phyloP scores from a whole-genome alignment of 2,329 filamentous ascomycete species.

The Penicillium sp. region DNA sequence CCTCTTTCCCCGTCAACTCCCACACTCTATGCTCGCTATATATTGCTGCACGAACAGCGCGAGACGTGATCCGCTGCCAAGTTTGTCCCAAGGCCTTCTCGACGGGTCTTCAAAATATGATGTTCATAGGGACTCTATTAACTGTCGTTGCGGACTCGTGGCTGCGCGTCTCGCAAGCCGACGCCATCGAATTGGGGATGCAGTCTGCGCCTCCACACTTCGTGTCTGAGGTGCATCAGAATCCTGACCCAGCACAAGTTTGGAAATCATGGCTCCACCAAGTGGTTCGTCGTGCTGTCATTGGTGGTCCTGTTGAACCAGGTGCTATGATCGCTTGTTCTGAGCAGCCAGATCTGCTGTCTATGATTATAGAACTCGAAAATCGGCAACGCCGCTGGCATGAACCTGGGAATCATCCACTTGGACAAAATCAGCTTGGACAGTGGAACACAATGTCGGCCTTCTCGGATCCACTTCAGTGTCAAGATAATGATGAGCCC shows the following conservation, averaged over 20 bases:
- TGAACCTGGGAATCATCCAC: constrained; percentile 25
- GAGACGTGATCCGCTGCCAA: constrained; percentile 43
- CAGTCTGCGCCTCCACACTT: constrained; percentile 35
- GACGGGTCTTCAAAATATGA: constrained; percentile 46
- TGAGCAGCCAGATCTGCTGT: constrained; percentile 35
- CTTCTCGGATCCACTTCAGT: neutral
- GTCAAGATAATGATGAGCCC: constrained; percentile 1
- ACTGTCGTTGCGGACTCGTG: constrained; percentile 47
- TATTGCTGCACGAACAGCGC: constrained; percentile 43
- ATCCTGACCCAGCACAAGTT: constrained; percentile 27
- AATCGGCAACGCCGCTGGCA: constrained; percentile 45
- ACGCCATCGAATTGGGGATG: constrained; percentile 37
- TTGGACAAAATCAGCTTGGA: neutral
- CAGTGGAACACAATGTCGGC: constrained; percentile 8
- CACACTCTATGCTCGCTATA: constrained; percentile 46
- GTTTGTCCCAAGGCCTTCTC: constrained; percentile 43
- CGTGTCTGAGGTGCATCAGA: constrained; percentile 25
- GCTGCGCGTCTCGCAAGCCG: constrained; percentile 39
- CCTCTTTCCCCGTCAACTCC: constrained; percentile 42
- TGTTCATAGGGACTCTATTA: constrained; percentile 46
- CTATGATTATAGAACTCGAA: constrained; percentile 43
- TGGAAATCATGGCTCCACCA: constrained; percentile 42
- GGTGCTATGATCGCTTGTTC: constrained; percentile 28
- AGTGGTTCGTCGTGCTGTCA: constrained; percentile 35
- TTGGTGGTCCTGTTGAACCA: constrained; percentile 31